Base-by-base conservation (phyloP, 495 filamentous ascomycete species). In the Viridothelium virens region DNA sequence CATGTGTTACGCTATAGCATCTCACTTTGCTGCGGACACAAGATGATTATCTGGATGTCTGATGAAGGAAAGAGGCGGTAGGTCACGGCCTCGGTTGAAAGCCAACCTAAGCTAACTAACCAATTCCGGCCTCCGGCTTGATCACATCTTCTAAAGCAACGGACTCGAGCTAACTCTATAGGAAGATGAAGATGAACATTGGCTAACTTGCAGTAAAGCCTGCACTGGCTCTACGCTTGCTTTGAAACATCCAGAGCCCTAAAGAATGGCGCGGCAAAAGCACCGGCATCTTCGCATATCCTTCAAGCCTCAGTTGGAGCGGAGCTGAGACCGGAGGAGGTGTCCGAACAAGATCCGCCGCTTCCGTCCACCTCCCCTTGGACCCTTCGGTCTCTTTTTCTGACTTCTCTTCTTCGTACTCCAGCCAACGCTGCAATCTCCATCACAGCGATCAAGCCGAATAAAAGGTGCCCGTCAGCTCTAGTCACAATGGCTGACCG, bases 361-460 rank as follows among this genome's bases (percentile, higher is more conserved):
- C 0, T n/a, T 53, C 12, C 9, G 14, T 46, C 12, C 48, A 53
- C 48, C 5, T 5, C 10, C 48, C n/a, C 18, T 53, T 7, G 1
- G n/a, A n/a, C 6, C 53, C 53, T 59, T 59, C 2, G 7, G 53
- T 59, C 53, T n/a, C 31, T 11, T 59, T 36, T 53, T 53, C 48
- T 53, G 48, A 53, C 53, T 34, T 59, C 62, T 67, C 63, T 61
- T 59, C 62, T 68, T 67, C 65, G 67, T 71, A 66, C 71, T 66
- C 61, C 63, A 61, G 64, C 56, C 64, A 71, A 64, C 71, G 64
- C 67, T 62, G 71, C 68, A 73, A 63, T 68, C 62, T 68, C 59
- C 67, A 71, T 68, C 65, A 71, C 69, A 66, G 11, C 53, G 68
- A 64, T 44, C 16, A 47, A 37, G 39, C 36, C 11, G 12, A 63